Evolutionary conservation across 805 yeast genomes (phyloP), one percentile per base, ranked within the genome.

Genomic region (Teunomyces stri): DNA sequence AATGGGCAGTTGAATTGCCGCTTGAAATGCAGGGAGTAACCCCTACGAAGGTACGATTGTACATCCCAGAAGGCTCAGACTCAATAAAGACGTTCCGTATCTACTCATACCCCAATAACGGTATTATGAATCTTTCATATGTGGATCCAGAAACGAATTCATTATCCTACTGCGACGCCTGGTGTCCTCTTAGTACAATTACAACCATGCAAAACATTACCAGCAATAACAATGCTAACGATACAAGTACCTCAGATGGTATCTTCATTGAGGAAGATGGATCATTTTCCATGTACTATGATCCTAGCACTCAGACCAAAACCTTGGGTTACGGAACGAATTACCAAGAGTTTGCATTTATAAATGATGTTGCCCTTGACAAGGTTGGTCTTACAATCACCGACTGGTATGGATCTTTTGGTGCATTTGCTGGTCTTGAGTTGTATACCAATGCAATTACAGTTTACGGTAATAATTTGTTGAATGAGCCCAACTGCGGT

Each of bases 121-220:
- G 97, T 53, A 92, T 92, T 51, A 87, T 94, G 96, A 94, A 94
- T 62, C 64, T 94, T 53, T 82, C 95, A 0, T 94, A 90, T 58
- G 70, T 87, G 18, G 92, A 92, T 60, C 96, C 96, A 2, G 50
- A 60, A 0, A 76, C 89, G 2, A 81, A 85, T 42, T 66, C 72
- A n/a, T 43, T 76, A 3, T 61, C 68, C 12, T 69, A 69, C 59
- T 94, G 99, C 72, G 96, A 90, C 64, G 95, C 96, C 0, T 85
- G 80, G 78, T 94, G 99, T 65, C 96, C 97, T 0, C 69, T 92
- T 21, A 66, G 76, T 1, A 72, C 74, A 25, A 61, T 64, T 10
- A 47, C 72, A 0, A 58, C 62, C 2, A 61, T 85, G 41, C 36
- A 57, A 11, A 57, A 68, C 11, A 49, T 59, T 16, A 59, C 64